Conservation (phyloP, 805 yeast genomes). For the Pichia rugopelliculosa region DNA sequence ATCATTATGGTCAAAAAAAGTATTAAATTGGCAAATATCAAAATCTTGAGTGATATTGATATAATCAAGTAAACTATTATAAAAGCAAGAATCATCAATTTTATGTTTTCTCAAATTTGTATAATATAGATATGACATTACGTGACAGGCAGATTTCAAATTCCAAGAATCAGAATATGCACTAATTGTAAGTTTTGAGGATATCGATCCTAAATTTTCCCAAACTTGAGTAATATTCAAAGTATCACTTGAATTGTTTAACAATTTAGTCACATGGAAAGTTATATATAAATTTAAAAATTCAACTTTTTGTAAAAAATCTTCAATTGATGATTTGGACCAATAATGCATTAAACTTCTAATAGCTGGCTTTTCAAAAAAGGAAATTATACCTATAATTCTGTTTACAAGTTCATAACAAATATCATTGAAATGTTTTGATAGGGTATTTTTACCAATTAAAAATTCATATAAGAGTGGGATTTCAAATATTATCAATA, state of each 20-base stretch:
- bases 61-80: conserved; percentile 76
- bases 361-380: conserved; percentile 33
- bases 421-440: conserved; percentile 45
- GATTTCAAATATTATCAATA: conserved; percentile 59
- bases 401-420: conserved; percentile 68
- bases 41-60: conserved; percentile 73
- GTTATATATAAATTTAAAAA: conserved; percentile 70
- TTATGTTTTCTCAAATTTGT: conserved; percentile 37
- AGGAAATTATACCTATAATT: conserved; percentile 58
- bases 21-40: conserved; percentile 66
- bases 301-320: conserved; percentile 51
- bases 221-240: neutral
- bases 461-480: conserved; percentile 53
- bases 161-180: conserved; percentile 83
- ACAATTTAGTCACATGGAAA: conserved; percentile 57
- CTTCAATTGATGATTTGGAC: conserved; percentile 34
- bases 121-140: conserved; percentile 46
- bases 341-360: conserved; percentile 49
- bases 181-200: conserved; percentile 38
- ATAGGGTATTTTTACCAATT: conserved; percentile 14
- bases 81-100: conserved; percentile 43
- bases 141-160: conserved; percentile 54
- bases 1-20: conserved; percentile 20
- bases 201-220: conserved; percentile 7
- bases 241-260: conserved; percentile 19